Base-by-base conservation (phyloP, 768 basidiomycete genomes). In the Lyophyllum shimeji region DNA sequence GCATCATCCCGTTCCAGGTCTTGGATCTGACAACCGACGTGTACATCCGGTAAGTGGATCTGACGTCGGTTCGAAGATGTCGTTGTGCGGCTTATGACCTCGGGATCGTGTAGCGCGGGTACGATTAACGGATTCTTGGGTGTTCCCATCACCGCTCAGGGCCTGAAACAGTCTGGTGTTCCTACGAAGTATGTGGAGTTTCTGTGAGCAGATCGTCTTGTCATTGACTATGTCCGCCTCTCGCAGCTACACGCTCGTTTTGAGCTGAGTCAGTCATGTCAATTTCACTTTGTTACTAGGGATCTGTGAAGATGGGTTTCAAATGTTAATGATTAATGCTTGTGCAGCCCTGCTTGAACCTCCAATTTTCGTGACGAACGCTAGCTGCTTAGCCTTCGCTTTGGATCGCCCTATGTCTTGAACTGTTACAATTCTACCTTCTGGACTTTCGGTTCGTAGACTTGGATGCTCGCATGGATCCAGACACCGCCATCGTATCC, bases 1-100 rank as follows among this genome's bases (percentile, higher is more conserved):
- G 53, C 6, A 85, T 87, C 46, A 79, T 86, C 47, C 80, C 84
- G 0, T 64, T 79, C 46, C 81, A 78, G 6, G 70, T 75, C 34
- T 69, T 87, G 53, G 84, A 88, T 58, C 71, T 87, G 27, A 60
- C 70, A 17, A 71, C 71, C 9, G 68, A 78, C 53, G 70, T 77
- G 3, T 61, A 66, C 29, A 47, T 76, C 46, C 72, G 75, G 79
- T 78, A 51, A 56, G 71, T 52, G 15, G 29, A 29, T 29, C 8
- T 15, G 20, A 29, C 27, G n/a, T 18, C 9, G 34, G 43, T 25
- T 13, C n/a, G n/a, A n/a, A n/a, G 13, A 24, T 40, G 13, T 12
- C 18, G 23, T 33, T 23, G 40, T 57, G 12, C 6, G 48, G 7
- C 12, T 33, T 29, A 46, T 46, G 3, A 50, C 52, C n/a, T 18